Evolutionary conservation across 495 filamentous ascomycete species (phyloP), one percentile per base, ranked within the genome.

Genomic region (Penicillium ucsense): DNA sequence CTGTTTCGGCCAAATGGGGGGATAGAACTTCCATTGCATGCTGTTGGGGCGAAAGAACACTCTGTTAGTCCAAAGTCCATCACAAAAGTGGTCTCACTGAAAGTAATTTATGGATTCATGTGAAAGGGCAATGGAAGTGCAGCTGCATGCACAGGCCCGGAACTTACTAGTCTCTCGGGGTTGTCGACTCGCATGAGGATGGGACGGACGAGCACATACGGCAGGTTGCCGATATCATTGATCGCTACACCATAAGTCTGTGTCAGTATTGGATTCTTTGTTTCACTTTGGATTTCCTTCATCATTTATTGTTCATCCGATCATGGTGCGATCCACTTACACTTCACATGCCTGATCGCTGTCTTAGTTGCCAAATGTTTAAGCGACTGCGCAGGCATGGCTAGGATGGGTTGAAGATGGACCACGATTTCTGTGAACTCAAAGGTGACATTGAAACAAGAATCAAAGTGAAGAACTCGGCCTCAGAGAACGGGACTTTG

Each of bases 151-250:
- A 38, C 8, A 41, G 12, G 41, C 31, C 41, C 36, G 31, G 33
- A 37, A 59, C 69, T 56, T 62, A 81, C 79, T 39, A 89, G 75
- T 56, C 86, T 83, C 52, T 74, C 63, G 2, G 85, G 82, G 53
- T 78, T 81, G 38, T 81, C 76, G 46, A 88, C 62, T 49, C 79
- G 80, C 11, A 72, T 43, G 31, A 89, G 73, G 42, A 88, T 67
- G 5, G 78, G 74, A 29, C 76, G 70, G 35, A 80, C 71, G 47
- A 82, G 64, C 28, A 64, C 46, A 65, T 86, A 88, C 10, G 80
- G 78, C 12, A 82, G 63, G 28, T 79, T 79, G 33, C 82, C 84
- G 45, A 87, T 70, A 66, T 85, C 79, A 41, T 67, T 66, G 12
- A 87, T 64, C 47, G 60, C 79, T 82, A 41, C 33, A 41, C 29